Conservation (phyloP, 2,329 filamentous ascomycete genomes). For the Boeremia exigua region DNA sequence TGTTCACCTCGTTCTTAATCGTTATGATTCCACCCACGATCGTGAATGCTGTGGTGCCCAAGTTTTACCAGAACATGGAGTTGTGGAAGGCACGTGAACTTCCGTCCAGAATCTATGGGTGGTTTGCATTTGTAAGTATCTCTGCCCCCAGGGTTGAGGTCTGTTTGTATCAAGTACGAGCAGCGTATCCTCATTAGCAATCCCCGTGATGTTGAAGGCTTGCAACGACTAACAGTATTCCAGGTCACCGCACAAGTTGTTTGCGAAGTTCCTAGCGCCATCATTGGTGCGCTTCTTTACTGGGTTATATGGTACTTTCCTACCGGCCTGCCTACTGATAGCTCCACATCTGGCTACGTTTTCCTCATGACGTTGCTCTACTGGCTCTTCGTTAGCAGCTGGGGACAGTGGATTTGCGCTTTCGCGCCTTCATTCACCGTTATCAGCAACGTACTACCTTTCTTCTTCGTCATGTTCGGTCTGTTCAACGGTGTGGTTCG, state of each 20-base stretch:
- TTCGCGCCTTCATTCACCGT: slow-evolving; percentile 81
- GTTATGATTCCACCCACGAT: slow-evolving; percentile 69
- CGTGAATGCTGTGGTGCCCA: slow-evolving; percentile 76
- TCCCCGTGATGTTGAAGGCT: not conserved
- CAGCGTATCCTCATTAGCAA: not conserved
- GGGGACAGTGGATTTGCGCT: slow-evolving; percentile 85
- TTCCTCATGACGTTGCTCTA: slow-evolving; percentile 82
- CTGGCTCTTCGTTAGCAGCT: slow-evolving; percentile 75
- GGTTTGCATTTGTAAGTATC: slow-evolving; percentile 66
- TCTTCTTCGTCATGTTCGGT: slow-evolving; percentile 80
- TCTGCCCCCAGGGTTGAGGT: not conserved
- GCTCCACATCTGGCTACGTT: slow-evolving; percentile 72
- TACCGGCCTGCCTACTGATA: slow-evolving; percentile 70
- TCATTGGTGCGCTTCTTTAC: slow-evolving; percentile 70
- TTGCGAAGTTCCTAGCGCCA: slow-evolving; percentile 73
- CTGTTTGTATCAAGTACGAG: not conserved
- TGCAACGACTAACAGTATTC: not conserved
- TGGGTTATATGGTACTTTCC: slow-evolving; percentile 80
- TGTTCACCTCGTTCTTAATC: slow-evolving; percentile 74
- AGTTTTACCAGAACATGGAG: slow-evolving; percentile 75
- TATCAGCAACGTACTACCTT: slow-evolving; percentile 74
- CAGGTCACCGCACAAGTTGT: slow-evolving; percentile 71
- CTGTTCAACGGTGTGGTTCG: slow-evolving; percentile 80
- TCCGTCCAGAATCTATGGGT: slow-evolving; percentile 77
- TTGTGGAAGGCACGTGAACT: slow-evolving; percentile 77